Conservation (phyloP, 345 rosid genomes). For the Kernera saxatilis region DNA sequence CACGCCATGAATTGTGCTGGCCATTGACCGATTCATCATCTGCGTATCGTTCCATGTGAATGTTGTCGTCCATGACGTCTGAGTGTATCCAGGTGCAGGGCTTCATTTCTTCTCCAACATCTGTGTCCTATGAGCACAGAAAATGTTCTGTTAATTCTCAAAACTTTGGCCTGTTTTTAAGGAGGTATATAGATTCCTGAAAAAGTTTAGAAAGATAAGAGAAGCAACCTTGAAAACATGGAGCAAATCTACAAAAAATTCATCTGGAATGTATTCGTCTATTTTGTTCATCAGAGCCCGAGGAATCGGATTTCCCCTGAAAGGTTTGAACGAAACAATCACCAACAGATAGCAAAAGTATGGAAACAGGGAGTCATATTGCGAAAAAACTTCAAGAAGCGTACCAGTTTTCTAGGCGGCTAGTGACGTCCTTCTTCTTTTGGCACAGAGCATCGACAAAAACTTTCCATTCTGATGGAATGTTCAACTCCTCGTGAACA, state of each 20-base stretch:
- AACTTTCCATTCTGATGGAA: conserved; percentile 69
- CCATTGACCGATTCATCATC: conserved; percentile 31
- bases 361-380: neutral
- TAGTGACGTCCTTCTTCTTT: conserved; percentile 47
- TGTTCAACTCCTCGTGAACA: conserved; percentile 28
- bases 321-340: conserved; percentile 14
- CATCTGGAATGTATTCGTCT: conserved; percentile 75
- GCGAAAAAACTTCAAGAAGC: neutral
- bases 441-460: conserved; percentile 42
- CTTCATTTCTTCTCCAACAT: conserved; percentile 35
- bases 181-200: neutral
- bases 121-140: conserved; percentile 37
- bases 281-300: conserved; percentile 50
- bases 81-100: conserved; percentile 87
- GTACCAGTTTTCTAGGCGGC: conserved; percentile 68
- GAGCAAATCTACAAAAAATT: conserved; percentile 50
- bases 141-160: neutral
- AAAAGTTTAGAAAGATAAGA: neutral
- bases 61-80: conserved; percentile 90
- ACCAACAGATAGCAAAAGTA: neutral
- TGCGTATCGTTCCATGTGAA: conserved; percentile 59
- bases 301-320: conserved; percentile 90
- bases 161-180: neutral
- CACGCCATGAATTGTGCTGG: conserved; percentile 54
- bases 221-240: conserved; percentile 47